Evolutionary conservation across 352 stramenopile species (phyloP).

Genomic region (Phytophthora fragariae): DNA sequence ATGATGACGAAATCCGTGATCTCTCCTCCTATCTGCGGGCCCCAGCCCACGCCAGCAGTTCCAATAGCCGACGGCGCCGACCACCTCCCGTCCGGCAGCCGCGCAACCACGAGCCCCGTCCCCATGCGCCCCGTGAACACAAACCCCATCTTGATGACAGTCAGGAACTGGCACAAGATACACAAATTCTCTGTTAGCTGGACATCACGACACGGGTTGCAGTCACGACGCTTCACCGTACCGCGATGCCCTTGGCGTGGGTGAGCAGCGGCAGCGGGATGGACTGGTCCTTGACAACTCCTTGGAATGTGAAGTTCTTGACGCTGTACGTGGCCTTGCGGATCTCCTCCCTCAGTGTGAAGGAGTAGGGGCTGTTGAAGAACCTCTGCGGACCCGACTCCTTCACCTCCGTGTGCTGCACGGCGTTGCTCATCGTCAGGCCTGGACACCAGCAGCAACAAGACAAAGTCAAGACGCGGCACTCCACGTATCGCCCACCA

Average conservation of each 20-base stretch:
- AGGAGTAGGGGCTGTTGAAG: slow-evolving; percentile 88
- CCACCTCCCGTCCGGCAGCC: slow-evolving; percentile 94
- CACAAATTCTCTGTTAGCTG: not conserved
- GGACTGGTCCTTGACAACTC: slow-evolving; percentile 90
- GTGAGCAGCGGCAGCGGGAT: slow-evolving; percentile 91
- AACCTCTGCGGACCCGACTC: slow-evolving; percentile 73
- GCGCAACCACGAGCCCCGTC: slow-evolving; percentile 94
- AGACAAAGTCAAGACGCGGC: not conserved
- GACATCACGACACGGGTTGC: not conserved
- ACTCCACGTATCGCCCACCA: not conserved
- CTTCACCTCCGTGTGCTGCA: slow-evolving; percentile 76
- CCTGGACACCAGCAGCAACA: slow-evolving; percentile 33
- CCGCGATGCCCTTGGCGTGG: slow-evolving; percentile 90
- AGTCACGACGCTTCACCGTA: slow-evolving; percentile 29
- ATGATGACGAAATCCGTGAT: slow-evolving; percentile 95
- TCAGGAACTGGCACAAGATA: slow-evolving; percentile 79
- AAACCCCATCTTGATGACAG: slow-evolving; percentile 92
- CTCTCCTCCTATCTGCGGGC: slow-evolving; percentile 92
- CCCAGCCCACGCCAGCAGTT: slow-evolving; percentile 90
- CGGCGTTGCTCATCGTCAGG: slow-evolving; percentile 80
- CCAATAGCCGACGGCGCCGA: slow-evolving; percentile 96
- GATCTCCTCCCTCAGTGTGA: slow-evolving; percentile 93
- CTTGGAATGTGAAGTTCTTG: slow-evolving; percentile 92
- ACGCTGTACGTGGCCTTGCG: slow-evolving; percentile 94
- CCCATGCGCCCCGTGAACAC: slow-evolving; percentile 87